Percentiles rank a stretch among this genome's conserved stretches.
These are phyloP conservation scores for Leptographium flavum DNA, from an alignment of 2,329 filamentous ascomycete genomes.

Conservation along the genomic window DNA sequence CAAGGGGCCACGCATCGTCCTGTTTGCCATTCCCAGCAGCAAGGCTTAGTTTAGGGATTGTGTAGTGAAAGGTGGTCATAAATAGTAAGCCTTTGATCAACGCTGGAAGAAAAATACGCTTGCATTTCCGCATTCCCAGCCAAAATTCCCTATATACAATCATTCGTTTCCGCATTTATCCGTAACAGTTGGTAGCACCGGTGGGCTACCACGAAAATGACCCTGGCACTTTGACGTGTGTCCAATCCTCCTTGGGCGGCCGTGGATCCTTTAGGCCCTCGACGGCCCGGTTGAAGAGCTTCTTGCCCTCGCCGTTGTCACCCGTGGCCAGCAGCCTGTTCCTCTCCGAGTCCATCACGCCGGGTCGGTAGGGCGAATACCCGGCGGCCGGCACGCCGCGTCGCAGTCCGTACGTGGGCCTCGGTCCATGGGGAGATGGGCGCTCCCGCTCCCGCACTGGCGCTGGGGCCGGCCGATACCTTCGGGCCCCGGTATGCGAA, in stretches of 20 bases:
- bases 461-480: too few relatives aligned
- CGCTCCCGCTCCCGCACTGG: background rate
- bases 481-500: background rate
- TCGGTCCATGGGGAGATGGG: background rate
- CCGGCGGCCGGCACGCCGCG: background rate
- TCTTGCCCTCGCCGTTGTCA: background rate
- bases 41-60: constrained; percentile 36
- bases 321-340: background rate
- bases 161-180: too few relatives aligned
- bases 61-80: too few relatives aligned
- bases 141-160: too few relatives aligned
- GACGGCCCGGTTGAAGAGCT: constrained; percentile 9
- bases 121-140: too few relatives aligned
- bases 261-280: constrained; percentile 3
- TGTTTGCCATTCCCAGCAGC: constrained; percentile 45
- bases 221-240: constrained; percentile 4
- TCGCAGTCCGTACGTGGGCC: background rate
- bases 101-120: too few relatives aligned
- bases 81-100: too few relatives aligned
- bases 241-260: constrained; percentile 2
- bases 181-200: too few relatives aligned
- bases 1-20: constrained; percentile 33
- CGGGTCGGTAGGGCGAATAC: too few relatives aligned
- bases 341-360: background rate
- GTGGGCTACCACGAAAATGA: constrained; percentile 4